phyloP scores from a whole-genome alignment of 1,284 basidiomycete species.

The Moesziomyces aphidis region DNA sequence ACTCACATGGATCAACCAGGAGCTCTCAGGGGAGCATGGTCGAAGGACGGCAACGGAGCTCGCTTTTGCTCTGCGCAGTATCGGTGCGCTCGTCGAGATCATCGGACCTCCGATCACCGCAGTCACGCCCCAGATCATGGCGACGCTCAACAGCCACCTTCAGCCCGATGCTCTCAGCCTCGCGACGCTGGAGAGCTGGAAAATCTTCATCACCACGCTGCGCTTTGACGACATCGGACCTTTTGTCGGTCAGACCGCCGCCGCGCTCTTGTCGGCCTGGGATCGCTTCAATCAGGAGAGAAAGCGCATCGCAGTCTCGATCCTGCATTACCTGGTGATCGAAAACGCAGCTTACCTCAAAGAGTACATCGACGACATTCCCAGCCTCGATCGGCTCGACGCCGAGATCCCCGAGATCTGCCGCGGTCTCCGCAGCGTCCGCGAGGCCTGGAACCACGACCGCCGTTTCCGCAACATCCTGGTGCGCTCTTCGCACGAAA shows the following conservation, averaged over 20 bases:
- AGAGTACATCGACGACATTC: constrained; percentile 73
- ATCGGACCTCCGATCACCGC: constrained; percentile 73
- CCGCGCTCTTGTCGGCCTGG: constrained; percentile 86
- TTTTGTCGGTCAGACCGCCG: constrained; percentile 87
- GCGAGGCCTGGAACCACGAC: constrained; percentile 71
- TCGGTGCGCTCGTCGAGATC: constrained; percentile 79
- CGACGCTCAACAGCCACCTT: constrained; percentile 91
- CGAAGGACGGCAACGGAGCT: constrained; percentile 51
- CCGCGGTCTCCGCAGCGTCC: constrained; percentile 50
- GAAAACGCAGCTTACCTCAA: constrained; percentile 72
- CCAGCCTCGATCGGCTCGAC: constrained; percentile 71
- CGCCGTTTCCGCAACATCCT: constrained; percentile 76
- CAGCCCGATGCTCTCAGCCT: constrained; percentile 79
- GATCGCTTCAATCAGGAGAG: constrained; percentile 74
- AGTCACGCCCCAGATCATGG: constrained; percentile 77
- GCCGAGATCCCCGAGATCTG: constrained; percentile 64
- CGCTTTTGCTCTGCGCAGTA: constrained; percentile 72
- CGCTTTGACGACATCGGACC: constrained; percentile 81
- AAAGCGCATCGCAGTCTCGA: constrained; percentile 74
- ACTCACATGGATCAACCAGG: constrained; percentile 65
- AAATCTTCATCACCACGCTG: constrained; percentile 80
- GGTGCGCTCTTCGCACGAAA: constrained; percentile 82
- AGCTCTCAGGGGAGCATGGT: constrained; percentile 61
- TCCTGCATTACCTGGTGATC: constrained; percentile 79
- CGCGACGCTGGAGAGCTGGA: constrained; percentile 85